Base-by-base conservation (phyloP, 495 filamentous ascomycete species). In the Penicillium verhagenii region DNA sequence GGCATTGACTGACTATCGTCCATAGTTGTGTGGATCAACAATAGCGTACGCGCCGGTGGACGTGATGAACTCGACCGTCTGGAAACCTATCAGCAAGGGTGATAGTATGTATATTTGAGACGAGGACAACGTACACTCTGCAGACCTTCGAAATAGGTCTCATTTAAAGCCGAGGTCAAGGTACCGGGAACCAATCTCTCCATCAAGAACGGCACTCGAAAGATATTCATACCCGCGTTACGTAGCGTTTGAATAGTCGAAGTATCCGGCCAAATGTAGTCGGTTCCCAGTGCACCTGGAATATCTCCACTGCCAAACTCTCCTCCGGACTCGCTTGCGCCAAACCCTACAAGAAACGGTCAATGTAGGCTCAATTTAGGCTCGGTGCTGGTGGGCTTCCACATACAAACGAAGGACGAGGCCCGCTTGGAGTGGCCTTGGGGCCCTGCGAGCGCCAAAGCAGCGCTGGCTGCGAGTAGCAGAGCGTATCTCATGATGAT, bases 161-260 rank as follows among this genome's bases (percentile, higher is more conserved):
- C 37, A 47, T 78, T 66, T n/a, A 72, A 43, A 6, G 63, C 55
- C n/a, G 70, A 72, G 8, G 75, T 73, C 63, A 88, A 55, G 28
- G 70, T 57, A 42, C 59, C 72, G 0, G 79, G 86, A 11, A 79
- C 72, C 42, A 89, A 62, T 23, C 86, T 81, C 66, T 90, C 87
- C 85, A 89, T 89, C 66, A 82, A 65, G 67, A 88, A 82, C 1
- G 79, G 75, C 38, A 90, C 73, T n/a, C 86, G 82, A 78, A 89
- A 89, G 48, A 78, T 83, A 63, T 89, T 90, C 74, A 86, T 81
- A 5, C 86, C 86, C 37, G 75, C 73, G 46, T 69, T 73, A 25
- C 81, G 70, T 67, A 89, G 72, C 5, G 76, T 82, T 69, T 82
- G 53, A 43, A 85, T 79, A 38, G 74, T 68, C 19, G 66, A 66